Evolutionary conservation across 2,329 filamentous ascomycete genomes (phyloP), one percentile per base, ranked within the genome.

Genomic region (Parascedosporium putredinis): DNA sequence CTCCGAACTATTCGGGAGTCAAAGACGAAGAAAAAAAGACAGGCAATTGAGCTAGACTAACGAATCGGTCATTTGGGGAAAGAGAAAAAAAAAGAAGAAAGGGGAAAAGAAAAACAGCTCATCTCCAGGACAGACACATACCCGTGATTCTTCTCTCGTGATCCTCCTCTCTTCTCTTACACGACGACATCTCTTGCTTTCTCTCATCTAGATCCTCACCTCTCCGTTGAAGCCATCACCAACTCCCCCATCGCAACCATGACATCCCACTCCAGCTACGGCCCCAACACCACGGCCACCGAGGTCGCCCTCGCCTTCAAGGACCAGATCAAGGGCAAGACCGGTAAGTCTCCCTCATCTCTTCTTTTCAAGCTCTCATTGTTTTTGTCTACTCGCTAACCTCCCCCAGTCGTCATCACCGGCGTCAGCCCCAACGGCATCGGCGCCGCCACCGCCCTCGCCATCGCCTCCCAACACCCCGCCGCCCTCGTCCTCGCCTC

Each of bases 371-470:
- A 8, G 16, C 10, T 40, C 2, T 40, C 8, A 18, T 23, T 5
- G 18, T 31, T 31, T 31, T 31, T 31, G 7, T 6, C 7, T 12
- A 31, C 7, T 31, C 27, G 27, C 27, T 31, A 31, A 31, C 27
- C 27, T 12, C 27, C 12, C 27, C 12, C 7, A 24, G 51, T 73
- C 47, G 60, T 74, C 34, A 63, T 66, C 2, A 73, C 70, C 0
- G 70, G 70, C n/a, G 64, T 69, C 24, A 65, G 67, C 3, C 65
- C 64, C 3, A 59, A 60, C 46, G 60, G 64, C 22, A 59, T 73
- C 12, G 69, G 70, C n/a, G 61, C 62, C 22, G 50, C 54, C 4
- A 70, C 69, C 43, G 60, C 63, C 24, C 50, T 59, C 9, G 55
- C 62, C 34, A 59, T 74, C 40, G 71, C 38, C 38, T 42, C 38